These are phyloP conservation scores for Cucurbitaria berberidis DNA, from an alignment of 2,329 filamentous ascomycete genomes.

Conservation along the genomic window DNA sequence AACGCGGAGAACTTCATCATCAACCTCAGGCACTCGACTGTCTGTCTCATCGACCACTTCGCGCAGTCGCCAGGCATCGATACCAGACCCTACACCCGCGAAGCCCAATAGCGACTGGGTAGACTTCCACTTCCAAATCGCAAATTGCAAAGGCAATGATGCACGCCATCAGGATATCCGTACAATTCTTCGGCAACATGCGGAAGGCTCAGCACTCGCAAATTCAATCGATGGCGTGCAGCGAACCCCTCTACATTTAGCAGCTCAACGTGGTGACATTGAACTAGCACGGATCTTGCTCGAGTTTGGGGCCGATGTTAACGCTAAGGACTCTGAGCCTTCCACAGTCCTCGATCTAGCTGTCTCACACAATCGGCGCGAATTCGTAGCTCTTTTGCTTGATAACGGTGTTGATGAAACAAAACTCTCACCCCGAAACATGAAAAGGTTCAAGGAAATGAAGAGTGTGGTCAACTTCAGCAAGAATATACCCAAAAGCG, in stretches of 20 bases:
- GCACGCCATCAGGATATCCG: conserved; percentile 6
- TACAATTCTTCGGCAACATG: conserved; percentile 9
- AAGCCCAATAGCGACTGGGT: conserved; percentile 13
- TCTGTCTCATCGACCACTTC: conserved; percentile 12
- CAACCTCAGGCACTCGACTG: conserved; percentile 5
- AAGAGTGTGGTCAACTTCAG: conserved; percentile 13
- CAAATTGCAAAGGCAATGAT: not conserved
- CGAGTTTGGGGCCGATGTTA: conserved; percentile 17
- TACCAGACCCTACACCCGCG: not conserved
- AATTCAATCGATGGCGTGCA: conserved; percentile 15
- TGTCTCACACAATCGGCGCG: conserved; percentile 10
- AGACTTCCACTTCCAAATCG: conserved; percentile 22
- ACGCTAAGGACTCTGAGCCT: conserved; percentile 21
- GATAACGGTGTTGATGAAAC: conserved; percentile 14
- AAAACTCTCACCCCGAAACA: conserved; percentile 12
- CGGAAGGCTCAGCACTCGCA: conserved; percentile 7
- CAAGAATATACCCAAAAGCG: not conserved
- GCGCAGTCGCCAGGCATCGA: not conserved
- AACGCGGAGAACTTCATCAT: conserved; percentile 3
- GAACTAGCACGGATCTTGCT: conserved; percentile 16
- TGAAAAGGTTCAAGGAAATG: conserved; percentile 11
- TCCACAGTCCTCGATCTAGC: conserved; percentile 24
- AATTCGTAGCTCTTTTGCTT: conserved; percentile 20
- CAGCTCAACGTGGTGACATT: conserved; percentile 19
- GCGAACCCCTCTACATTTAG: conserved; percentile 22